Percentiles rank a stretch among this genome's conserved stretches.
phyloP scores from a whole-genome alignment of 2,329 filamentous ascomycete genomes.

The Septoria linicola region DNA sequence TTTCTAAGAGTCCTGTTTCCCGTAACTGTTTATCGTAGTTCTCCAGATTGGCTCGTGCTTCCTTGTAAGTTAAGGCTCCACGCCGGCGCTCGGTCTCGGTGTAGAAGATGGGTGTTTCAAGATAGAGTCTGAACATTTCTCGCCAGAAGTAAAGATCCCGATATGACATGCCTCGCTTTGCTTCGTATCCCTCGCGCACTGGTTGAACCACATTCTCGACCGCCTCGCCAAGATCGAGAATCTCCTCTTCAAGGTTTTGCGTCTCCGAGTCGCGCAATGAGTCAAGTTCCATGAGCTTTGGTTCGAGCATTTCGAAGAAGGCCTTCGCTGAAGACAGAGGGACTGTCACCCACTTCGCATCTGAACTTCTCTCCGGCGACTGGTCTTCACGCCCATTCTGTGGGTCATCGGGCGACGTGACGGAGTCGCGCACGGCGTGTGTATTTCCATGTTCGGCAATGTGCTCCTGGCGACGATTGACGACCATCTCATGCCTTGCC shows the following conservation, averaged over 20 bases:
- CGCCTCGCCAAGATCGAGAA: constrained; percentile 62
- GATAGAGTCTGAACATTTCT: constrained; percentile 76
- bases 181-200: constrained; percentile 50
- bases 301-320: constrained; percentile 75
- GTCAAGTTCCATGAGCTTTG: constrained; percentile 68
- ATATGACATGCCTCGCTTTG: constrained; percentile 36
- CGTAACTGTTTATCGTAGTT: constrained; percentile 70
- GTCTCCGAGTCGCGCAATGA: constrained; percentile 66
- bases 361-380: constrained; percentile 12
- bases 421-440: constrained; percentile 5
- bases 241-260: constrained; percentile 60
- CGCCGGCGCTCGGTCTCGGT: constrained; percentile 71
- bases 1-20: constrained; percentile 57
- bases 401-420: neutral
- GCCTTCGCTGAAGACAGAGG: constrained; percentile 73
- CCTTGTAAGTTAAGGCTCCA: constrained; percentile 63
- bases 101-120: constrained; percentile 79
- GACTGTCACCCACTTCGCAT: constrained; percentile 60
- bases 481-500: constrained; percentile 49
- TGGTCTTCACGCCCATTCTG: constrained; percentile 6
- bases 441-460: constrained; percentile 20
- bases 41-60: constrained; percentile 66
- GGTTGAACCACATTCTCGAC: constrained; percentile 66
- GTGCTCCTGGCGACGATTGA: constrained; percentile 37
- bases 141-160: constrained; percentile 72